Evolutionary conservation across 202 grass and related monocot genomes (phyloP).

Genomic region (Setaria viridis): DNA sequence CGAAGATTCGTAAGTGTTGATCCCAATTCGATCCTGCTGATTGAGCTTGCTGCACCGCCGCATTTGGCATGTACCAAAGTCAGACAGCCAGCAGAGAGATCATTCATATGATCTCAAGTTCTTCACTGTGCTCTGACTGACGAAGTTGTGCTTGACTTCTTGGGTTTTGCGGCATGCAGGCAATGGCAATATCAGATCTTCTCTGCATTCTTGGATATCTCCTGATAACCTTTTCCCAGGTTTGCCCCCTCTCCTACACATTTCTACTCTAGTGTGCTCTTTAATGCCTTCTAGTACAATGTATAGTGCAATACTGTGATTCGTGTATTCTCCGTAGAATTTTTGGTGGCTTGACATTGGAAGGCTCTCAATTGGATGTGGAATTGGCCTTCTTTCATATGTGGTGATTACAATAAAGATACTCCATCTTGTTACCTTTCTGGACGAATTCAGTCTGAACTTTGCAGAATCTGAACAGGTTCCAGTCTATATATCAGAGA

Average conservation of each 20-base stretch:
- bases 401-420: constrained; percentile 60
- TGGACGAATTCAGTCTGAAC: constrained; percentile 20
- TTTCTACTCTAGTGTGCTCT: constrained; percentile 7
- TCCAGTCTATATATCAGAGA: constrained; percentile 89
- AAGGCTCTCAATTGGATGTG: constrained; percentile 75
- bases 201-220: constrained; percentile 83
- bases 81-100: not conserved
- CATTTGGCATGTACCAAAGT: not conserved
- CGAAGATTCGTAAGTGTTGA: constrained; percentile 65
- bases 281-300: not conserved
- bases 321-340: constrained; percentile 46
- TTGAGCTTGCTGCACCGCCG: not conserved
- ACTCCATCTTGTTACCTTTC: not conserved
- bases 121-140: not conserved
- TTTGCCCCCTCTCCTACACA: constrained; percentile 6
- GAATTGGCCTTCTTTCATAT: constrained; percentile 83
- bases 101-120: not conserved
- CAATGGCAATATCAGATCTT: constrained; percentile 81
- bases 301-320: not conserved
- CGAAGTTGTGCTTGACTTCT: constrained; percentile 20
- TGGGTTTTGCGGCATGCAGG: constrained; percentile 37
- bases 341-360: constrained; percentile 75
- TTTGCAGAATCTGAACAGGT: constrained; percentile 57
- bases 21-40: not conserved
- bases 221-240: constrained; percentile 70